Evolutionary conservation across 331 rosid genomes (phyloP), one percentile per base, ranked within the genome.

Genomic region (Pyrus hybrid): DNA sequence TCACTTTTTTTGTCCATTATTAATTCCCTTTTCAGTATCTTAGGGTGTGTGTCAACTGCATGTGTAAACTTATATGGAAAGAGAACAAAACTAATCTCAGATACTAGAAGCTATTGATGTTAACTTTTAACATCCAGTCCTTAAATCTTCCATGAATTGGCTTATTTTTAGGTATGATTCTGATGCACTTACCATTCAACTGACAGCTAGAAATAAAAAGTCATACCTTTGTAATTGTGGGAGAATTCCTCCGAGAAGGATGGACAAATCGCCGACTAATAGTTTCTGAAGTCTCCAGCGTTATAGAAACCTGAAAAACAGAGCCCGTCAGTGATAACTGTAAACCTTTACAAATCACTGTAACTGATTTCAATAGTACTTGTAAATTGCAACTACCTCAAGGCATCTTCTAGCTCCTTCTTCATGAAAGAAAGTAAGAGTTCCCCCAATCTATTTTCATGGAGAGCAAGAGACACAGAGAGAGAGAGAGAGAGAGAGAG

Each of bases 381-480:
- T 56, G 67, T 66, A 65, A 75, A 77, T 78, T 47, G 73, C 28
- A 76, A 62, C 81, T 86, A 95, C 99, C 98, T 95, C 99, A 62
- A 95, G 99, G 89, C 99, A 95, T 81, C 96, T 90, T 85, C 97
- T 86, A 60, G 91, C 82, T 82, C 93, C 96, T 83, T 81, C 91
- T 83, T 84, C 93, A 68, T 88, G 98, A 77, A 95, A 95, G 88
- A 92, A 92, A 29, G 93, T 89, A 71, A 92, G 96, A 76, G 98
- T 95, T 51, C 99, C 99, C 66, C 99, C 99, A 32, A 95, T 95
- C 99, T 95, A 87, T 68, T 54, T 73, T 14, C 61, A 63, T 12
- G 47, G 49, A 41, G 33, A 26, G 28, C 37, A 33, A 26, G 28
- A 26, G 28, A 26, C 2, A 26, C 2, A 26, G 28, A 26, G 2